Percentiles rank a stretch among this genome's conserved stretches.
Conservation (phyloP, 192 early-diverging fungal genomes). For the Rhizoclosmatium globosum region DNA sequence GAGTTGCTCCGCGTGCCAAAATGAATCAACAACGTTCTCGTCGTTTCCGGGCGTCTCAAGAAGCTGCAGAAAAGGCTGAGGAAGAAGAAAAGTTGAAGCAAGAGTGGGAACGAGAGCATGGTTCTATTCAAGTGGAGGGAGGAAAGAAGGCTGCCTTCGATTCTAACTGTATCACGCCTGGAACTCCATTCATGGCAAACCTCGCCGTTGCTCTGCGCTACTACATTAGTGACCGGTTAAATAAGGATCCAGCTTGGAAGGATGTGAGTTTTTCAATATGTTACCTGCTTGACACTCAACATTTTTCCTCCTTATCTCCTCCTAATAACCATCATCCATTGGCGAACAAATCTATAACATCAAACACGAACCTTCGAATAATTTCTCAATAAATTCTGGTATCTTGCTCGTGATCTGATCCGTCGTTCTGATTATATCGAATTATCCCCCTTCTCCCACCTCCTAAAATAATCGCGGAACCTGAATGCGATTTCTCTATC, state of each 20-base stretch:
- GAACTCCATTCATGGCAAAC: slow-evolving; percentile 95
- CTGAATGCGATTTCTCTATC: neutral
- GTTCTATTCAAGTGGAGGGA: slow-evolving; percentile 44
- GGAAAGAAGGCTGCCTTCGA: slow-evolving; percentile 82
- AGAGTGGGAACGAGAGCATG: slow-evolving; percentile 54
- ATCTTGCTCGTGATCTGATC: neutral
- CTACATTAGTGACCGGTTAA: slow-evolving; percentile 88
- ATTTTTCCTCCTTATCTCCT: neutral
- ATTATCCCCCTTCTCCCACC: slow-evolving; percentile 11
- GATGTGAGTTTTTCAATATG: slow-evolving; percentile 53
- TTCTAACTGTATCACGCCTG: slow-evolving; percentile 98
- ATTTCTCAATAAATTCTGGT: slow-evolving; percentile 22
- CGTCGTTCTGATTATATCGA: neutral
- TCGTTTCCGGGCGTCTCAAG: slow-evolving; percentile 94
- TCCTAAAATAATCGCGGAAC: neutral
- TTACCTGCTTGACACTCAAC: neutral
- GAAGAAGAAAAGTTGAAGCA: slow-evolving; percentile 58
- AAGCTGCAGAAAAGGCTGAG: slow-evolving; percentile 70
- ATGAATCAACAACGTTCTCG: slow-evolving; percentile 99
- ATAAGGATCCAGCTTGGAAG: slow-evolving; percentile 90
- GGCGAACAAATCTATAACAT: neutral
- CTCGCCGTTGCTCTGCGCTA: slow-evolving; percentile 87
- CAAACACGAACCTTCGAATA: neutral
- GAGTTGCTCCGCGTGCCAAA: slow-evolving; percentile 97
- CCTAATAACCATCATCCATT: neutral